Evolutionary conservation across 768 basidiomycete genomes (phyloP), one percentile per base, ranked within the genome.

Genomic region (Dioszegia crocea): DNA sequence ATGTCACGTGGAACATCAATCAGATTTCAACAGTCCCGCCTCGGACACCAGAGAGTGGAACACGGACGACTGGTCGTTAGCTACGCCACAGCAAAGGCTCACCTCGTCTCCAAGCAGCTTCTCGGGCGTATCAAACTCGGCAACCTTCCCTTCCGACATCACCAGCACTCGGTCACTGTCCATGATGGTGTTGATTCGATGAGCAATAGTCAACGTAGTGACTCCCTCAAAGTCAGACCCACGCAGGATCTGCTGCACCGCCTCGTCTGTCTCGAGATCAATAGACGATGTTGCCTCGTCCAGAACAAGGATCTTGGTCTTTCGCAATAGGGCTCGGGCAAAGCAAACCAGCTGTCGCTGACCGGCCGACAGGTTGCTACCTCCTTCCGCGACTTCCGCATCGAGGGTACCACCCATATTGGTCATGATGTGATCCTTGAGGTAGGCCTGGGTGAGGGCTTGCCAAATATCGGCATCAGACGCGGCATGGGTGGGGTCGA

Each of bases 281-380:
- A 93, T 89, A 19, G 90, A 89, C 36, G 86, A 89, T 4, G 90
- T 93, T 2, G 90, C 75, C 83, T 97, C 93, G 70, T 96, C 93
- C n/a, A 97, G 80, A 0, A 96, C 89, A 5, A 97, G 80, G 36
- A 96, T 86, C 76, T 86, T 92, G 17, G 88, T 85, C 80, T 89
- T 88, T 55, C 87, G 81, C 57, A 94, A 77, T 39, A 93, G 74
- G 0, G 91, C 91, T 51, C 91, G 79, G 1, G 92, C 88, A 69
- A 96, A 91, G 74, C 91, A 96, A 11, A 97, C 73, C 4, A 97
- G 77, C 71, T 96, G 93, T 38, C 88, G 78, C 74, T 96, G 92
- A 4, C 93, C 93, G 26, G 87, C 79, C 9, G 87, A 88, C 48
- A 96, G 79, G 8, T 91, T 67, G 45, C 54, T 56, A 24, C 70